A percentile compares a stretch with the other conserved stretches of the same genome.
Evolutionary conservation across 2,329 filamentous ascomycete genomes (phyloP).

Genomic region (Botryotinia calthae): DNA sequence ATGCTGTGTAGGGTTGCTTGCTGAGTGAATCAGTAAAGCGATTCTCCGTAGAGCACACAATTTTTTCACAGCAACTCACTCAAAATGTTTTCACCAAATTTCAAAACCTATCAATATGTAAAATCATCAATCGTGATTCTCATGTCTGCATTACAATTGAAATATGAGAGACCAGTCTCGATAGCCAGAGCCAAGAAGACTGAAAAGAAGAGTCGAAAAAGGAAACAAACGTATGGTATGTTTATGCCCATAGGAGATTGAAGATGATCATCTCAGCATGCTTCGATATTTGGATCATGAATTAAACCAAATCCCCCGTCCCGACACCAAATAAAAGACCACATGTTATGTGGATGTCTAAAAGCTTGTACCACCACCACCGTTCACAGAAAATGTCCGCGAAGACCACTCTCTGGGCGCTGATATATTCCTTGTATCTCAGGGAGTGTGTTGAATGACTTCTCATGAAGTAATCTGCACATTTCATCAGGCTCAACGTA

Average conservation of each 20-base stretch:
- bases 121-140: conserved; percentile 17
- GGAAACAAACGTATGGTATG: neutral
- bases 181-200: neutral
- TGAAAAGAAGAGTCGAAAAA: conserved; percentile 1
- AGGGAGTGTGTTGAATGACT: neutral
- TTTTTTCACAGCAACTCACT: neutral
- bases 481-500: conserved; percentile 4
- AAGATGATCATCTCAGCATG: neutral
- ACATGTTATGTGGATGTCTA: neutral
- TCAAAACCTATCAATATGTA: neutral
- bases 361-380: neutral
- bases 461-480: neutral
- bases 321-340: neutral
- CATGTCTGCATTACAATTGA: conserved; percentile 15
- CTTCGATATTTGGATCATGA: neutral
- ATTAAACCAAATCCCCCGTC: neutral
- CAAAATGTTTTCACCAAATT: neutral
- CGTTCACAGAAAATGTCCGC: neutral
- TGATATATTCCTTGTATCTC: neutral
- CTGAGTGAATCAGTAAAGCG: neutral
- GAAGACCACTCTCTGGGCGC: neutral
- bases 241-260: neutral
- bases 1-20: neutral
- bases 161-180: neutral
- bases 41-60: neutral